These are phyloP conservation scores for Teratosphaeria viscida DNA, from an alignment of 2,329 filamentous ascomycete species.

Conservation along the genomic window DNA sequence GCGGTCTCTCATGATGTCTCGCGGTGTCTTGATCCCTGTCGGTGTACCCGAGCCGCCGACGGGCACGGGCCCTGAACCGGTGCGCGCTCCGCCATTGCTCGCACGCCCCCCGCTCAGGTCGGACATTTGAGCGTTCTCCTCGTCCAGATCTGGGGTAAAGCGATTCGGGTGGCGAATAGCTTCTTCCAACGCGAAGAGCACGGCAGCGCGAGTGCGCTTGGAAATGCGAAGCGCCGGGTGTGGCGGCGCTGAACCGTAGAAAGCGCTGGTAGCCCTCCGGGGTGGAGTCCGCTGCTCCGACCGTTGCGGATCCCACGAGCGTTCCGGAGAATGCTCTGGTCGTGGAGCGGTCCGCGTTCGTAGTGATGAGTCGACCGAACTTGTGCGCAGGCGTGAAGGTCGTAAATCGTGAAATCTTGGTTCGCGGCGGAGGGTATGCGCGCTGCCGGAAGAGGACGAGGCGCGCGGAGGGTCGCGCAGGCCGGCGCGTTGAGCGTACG, in stretches of 20 bases:
- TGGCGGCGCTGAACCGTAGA: conserved; percentile 28
- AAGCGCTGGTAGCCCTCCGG: conserved; percentile 23
- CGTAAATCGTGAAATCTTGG: conserved; percentile 39
- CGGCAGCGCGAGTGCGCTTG: conserved; percentile 73
- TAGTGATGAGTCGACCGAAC: conserved; percentile 33
- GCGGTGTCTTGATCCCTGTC: conserved; percentile 65
- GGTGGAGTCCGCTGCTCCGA: conserved; percentile 18
- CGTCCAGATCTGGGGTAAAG: conserved; percentile 73
- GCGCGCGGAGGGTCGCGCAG: conserved; percentile 32
- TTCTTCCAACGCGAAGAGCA: conserved; percentile 87
- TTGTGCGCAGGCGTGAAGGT: conserved; percentile 29
- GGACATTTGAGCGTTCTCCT: conserved; percentile 88
- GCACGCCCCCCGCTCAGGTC: conserved; percentile 58
- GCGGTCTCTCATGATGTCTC: conserved; percentile 84
- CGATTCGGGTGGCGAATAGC: conserved; percentile 70
- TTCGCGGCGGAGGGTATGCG: conserved; percentile 43
- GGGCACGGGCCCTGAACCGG: conserved; percentile 41
- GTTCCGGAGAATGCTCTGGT: conserved; percentile 3
- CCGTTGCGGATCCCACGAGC: conserved; percentile 17
- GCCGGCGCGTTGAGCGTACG: conserved; percentile 18
- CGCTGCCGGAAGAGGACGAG: conserved; percentile 43
- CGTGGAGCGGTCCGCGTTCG: conserved; percentile 3
- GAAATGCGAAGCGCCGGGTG: conserved; percentile 61
- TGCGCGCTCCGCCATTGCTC: conserved; percentile 47
- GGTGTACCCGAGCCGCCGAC: conserved; percentile 38